phyloP scores from a whole-genome alignment of 2,329 filamentous ascomycete genomes.

The Cadophora sp. region DNA sequence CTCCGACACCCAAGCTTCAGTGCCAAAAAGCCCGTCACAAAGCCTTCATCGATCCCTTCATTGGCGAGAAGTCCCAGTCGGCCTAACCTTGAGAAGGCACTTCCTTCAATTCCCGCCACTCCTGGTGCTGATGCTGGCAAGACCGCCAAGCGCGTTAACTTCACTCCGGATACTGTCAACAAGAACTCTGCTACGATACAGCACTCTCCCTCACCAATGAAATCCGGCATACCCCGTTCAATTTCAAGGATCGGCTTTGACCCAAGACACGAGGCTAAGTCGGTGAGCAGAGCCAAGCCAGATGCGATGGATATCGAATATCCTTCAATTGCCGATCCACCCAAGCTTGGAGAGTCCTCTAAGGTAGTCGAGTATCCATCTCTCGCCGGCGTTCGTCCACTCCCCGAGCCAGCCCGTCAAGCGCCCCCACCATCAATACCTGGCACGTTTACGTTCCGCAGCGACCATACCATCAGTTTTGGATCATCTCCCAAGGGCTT shows the following conservation, averaged over 20 bases:
- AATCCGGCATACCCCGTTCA: conserved; percentile 54
- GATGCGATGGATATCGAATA: conserved; percentile 53
- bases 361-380: conserved; percentile 41
- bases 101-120: conserved; percentile 64
- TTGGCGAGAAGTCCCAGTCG: conserved; percentile 49
- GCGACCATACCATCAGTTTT: conserved; percentile 69
- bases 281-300: conserved; percentile 32
- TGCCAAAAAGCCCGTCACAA: conserved; percentile 34
- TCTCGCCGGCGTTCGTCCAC: conserved; percentile 37
- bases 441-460: conserved; percentile 69
- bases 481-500: conserved; percentile 56
- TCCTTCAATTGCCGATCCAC: conserved; percentile 56
- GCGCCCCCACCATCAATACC: conserved; percentile 50
- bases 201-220: conserved; percentile 63
- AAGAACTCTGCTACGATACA: conserved; percentile 55
- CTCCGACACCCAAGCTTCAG: conserved; percentile 49
- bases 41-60: conserved; percentile 34
- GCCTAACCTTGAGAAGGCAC: conserved; percentile 60
- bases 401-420: conserved; percentile 35
- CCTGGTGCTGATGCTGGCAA: conserved; percentile 57
- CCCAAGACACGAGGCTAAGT: conserved; percentile 44
- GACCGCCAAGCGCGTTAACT: conserved; percentile 76
- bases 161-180: conserved; percentile 68
- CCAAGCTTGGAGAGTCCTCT: conserved; percentile 23
- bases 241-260: conserved; percentile 47